Evolutionary conservation across 768 basidiomycete genomes (phyloP).

Genomic region (Lactarius pseudohatsudake): DNA sequence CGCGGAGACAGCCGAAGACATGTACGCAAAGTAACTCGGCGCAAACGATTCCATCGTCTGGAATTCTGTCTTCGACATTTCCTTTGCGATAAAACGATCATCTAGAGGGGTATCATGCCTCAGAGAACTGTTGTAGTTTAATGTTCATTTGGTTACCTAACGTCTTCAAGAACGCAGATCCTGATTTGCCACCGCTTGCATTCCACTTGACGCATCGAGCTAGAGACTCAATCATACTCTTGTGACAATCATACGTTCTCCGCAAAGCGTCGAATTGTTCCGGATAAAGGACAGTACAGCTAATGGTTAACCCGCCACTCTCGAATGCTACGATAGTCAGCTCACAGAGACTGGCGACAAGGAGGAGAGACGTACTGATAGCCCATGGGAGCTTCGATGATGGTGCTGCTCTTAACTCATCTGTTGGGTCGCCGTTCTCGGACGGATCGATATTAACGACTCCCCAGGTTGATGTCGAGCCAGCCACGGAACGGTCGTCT

Average conservation of each 20-base stretch:
- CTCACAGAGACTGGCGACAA: conserved; percentile 9
- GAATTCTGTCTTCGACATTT: conserved; percentile 85
- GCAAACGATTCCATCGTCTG: conserved; percentile 97
- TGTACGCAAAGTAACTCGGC: conserved; percentile 96
- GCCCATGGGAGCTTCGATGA: conserved; percentile 83
- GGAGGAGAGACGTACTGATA: conserved; percentile 55
- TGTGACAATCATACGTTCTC: conserved; percentile 90
- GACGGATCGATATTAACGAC: conserved; percentile 79
- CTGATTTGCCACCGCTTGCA: conserved; percentile 92
- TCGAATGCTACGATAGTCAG: conserved; percentile 65
- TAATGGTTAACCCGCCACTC: conserved; percentile 85
- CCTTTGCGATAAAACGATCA: conserved; percentile 98
- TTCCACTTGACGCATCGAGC: conserved; percentile 97
- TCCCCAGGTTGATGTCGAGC: conserved; percentile 89
- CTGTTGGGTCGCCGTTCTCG: conserved; percentile 67
- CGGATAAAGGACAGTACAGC: conserved; percentile 91
- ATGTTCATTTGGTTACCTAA: conserved; percentile 53
- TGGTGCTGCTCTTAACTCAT: conserved; percentile 69
- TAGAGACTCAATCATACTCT: conserved; percentile 90
- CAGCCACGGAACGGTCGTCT: conserved; percentile 77
- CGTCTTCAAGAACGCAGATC: conserved; percentile 95
- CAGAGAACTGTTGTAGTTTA: conserved; percentile 4
- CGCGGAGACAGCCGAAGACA: conserved; percentile 88
- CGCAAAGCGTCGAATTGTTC: conserved; percentile 96
- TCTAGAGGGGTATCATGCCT: conserved; percentile 48